Evolutionary conservation across 2,329 filamentous ascomycete genomes (phyloP), one percentile per base, ranked within the genome.

Genomic region (Ophiostoma triangulosporum): DNA sequence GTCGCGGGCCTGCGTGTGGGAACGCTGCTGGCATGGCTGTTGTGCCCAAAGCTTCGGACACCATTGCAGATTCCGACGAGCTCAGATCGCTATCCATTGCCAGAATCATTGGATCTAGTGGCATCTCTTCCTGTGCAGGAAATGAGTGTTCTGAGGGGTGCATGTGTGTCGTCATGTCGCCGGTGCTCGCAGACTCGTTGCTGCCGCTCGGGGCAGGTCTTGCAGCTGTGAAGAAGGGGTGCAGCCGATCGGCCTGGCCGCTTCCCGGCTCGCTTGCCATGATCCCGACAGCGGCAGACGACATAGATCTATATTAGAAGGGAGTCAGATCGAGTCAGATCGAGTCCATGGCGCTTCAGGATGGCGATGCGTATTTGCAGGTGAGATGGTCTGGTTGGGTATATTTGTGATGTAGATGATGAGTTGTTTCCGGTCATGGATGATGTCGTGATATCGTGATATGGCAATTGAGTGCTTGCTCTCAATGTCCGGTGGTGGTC

Each of bases 151-250:
- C 46, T 17, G 6, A 11, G n/a, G 32, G 43, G 26, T 29, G 26
- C 7, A 4, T 11, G 4, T 46, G 43, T 11, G 26, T 29, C 11
- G 43, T 27, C 26, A 26, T 3, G 3, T 46, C 24, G n/a, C 17
- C 15, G 4, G 24, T 20, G n/a, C 15, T 26, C 4, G 40, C 9
- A 17, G 40, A 6, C 20, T n/a, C 24, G 40, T 45, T 45, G 40
- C 15, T n/a, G n/a, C n/a, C 17, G 17, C 33, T 51, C 33, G 56
- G 36, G 51, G 40, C 22, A 35, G 54, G 49, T 55, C 60, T 63
- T 24, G 65, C 63, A 1, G 66, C 57, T 1, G 61, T 61, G 61
- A 80, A 80, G 65, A 80, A 78, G 17, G 77, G 77, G 59, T 80
- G 77, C 35, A 80, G 61, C 58, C 75, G 77, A 60, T 70, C 73